Conservation (phyloP, 2,329 filamentous ascomycete species). For the Aspergillus persii region DNA sequence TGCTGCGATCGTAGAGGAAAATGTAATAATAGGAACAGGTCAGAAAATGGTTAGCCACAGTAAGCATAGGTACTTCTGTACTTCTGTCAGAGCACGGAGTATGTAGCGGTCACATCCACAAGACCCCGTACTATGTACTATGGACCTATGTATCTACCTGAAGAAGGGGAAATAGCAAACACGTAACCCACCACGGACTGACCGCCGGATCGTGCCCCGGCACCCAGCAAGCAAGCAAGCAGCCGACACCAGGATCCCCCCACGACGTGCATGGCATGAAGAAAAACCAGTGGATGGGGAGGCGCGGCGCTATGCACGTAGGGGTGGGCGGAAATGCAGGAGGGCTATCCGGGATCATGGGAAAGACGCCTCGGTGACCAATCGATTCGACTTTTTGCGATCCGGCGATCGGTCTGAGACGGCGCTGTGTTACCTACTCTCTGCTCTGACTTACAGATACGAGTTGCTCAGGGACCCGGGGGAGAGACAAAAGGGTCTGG, state of each 20-base stretch:
- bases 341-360: constrained; percentile 17
- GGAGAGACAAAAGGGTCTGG: too few relatives aligned
- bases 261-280: constrained; percentile 14
- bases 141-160: too few relatives aligned
- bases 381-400: constrained; percentile 4
- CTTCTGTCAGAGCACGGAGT: too few relatives aligned
- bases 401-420: neutral
- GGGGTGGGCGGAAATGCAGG: constrained; percentile 11
- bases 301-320: neutral
- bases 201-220: neutral
- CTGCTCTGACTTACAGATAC: too few relatives aligned
- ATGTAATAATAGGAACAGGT: neutral
- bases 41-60: neutral
- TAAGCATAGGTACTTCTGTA: neutral
- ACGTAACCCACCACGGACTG: neutral
- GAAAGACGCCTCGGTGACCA: constrained; percentile 8
- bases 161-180: too few relatives aligned
- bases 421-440: neutral
- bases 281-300: neutral
- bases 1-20: neutral
- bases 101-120: neutral
- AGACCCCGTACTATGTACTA: too few relatives aligned
- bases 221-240: neutral
- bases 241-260: neutral
- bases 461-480: too few relatives aligned